Conservation (phyloP, 2,329 filamentous ascomycete species). For the Trichoderma sp. region DNA sequence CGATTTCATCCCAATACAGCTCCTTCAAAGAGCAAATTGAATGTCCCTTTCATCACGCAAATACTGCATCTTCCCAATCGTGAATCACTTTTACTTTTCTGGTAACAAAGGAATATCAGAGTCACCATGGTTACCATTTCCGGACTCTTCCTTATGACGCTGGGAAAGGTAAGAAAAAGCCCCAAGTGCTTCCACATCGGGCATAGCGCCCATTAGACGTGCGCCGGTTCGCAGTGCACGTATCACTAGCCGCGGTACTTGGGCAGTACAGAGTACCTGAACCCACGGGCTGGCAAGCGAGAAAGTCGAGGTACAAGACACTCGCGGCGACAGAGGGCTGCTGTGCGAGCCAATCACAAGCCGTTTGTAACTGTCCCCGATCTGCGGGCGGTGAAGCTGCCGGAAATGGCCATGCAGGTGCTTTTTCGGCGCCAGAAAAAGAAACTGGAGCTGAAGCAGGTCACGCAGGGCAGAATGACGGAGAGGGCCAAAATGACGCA, state of each 20-base stretch:
- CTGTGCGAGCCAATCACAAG: constrained; percentile 9
- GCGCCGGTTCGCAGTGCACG: constrained; percentile 1
- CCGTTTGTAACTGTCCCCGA: constrained; percentile 6
- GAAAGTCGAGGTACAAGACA: not conserved
- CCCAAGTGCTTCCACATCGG: constrained; percentile 3
- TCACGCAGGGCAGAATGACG: constrained; percentile 5
- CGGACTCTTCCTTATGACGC: not conserved
- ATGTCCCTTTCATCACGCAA: not conserved
- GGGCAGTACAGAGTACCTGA: not conserved
- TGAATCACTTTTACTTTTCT: not conserved
- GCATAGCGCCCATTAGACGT: constrained; percentile 15
- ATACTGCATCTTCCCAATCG: not conserved
- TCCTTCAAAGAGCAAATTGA: not conserved
- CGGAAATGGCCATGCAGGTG: constrained; percentile 9
- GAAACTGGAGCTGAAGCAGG: not conserved
- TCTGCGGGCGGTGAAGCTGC: constrained; percentile 19
- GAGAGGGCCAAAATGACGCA: not conserved
- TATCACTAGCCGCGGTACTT: not conserved
- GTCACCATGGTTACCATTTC: not conserved
- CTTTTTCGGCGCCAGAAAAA: not conserved
- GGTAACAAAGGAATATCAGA: not conserved
- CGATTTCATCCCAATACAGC: not conserved
- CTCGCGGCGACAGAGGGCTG: not conserved
- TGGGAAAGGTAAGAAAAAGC: not conserved
- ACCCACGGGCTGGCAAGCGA: too few relatives aligned